Base-by-base conservation (phyloP, 2,329 filamentous ascomycete genomes). In the Dothideomycetes sp. region DNA sequence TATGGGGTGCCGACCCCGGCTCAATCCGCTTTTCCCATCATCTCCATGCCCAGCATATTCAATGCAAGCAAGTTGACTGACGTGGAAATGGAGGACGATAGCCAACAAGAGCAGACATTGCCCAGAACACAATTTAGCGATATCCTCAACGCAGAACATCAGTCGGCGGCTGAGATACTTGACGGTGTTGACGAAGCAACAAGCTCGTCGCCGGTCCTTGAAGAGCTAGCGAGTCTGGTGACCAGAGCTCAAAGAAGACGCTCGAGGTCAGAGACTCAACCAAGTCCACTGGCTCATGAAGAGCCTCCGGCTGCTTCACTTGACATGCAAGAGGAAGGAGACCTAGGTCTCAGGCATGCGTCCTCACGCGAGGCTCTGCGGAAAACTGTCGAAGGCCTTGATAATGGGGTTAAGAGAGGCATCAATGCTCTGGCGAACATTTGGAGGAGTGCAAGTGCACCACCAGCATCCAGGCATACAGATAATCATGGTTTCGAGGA, bases 91-190 rank as follows among this genome's bases (percentile, higher is more conserved):
- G 22, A 12, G 4, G 28, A 46, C 11, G 28, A n/a, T n/a, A n/a
- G n/a, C n/a, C n/a, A n/a, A n/a, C 25, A 24, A 23, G 32, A 7
- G 15, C 15, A 18, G 11, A 10, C n/a, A 8, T 8, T 38, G 11
- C 43, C 49, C 13, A 47, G 47, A 15, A 52, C 51, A 4, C 48
- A 47, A 1, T 55, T 57, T 35, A 54, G 51, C 22, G 51, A 54
- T 23, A 56, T 57, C 15, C 41, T 57, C 2, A 37, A 45, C 10
- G 46, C 48, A 7, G 34, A 47, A 5, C 24, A 41, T n/a, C 35
- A 38, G 10, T 12, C 23, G 7, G 31, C 28, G 3, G 33, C 29
- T 12, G 43, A 45, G 7, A 43, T 27, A 2, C 19, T 43, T 13
- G 40, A 43, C 17, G 40, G 40, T 5, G 28, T 43, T 2, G 33